Evolutionary conservation across 345 rosid species (phyloP), one percentile per base, ranked within the genome.

Genomic region (Populus alba): DNA sequence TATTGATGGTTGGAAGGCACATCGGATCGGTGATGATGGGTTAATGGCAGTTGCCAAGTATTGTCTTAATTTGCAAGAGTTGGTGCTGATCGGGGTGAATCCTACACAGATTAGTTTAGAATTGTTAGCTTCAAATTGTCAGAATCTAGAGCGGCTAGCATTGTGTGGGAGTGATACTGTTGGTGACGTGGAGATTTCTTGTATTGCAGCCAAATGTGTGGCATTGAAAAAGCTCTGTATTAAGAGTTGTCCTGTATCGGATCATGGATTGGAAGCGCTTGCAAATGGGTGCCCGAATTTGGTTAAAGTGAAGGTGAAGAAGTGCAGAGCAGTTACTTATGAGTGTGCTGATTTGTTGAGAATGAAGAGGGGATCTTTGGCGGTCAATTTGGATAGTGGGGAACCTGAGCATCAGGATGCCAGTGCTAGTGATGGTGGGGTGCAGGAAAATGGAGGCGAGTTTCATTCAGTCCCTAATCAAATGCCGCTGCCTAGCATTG

Each of bases 231-330:
- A 93, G 87, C 91, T 90, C 38, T 93, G 97, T 38, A 86, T 92
- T 69, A 90, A 93, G 86, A 89, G 85, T 39, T 90, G 92, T 63
- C 94, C 93, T 0, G 81, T 89, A 22, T 88, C 94, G 1, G 86
- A 90, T 77, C 83, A 71, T 7, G 97, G 93, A n/a, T 82, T 93
- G 88, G 90, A 91, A 82, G 93, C 94, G 0, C 82, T 93, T 20
- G 96, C 85, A 7, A 73, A 47, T 27, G 94, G 97, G 72, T 93
- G 94, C 83, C 98, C 94, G 0, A 93, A 92, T 79, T 82, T 91
- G 87, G 87, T 93, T 12, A 92, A 93, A 80, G 90, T 92, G 75
- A 93, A 92, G 86, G 90, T 93, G 81, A 93, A 89, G 89, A 93
- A 92, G 75, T 93, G 98, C 74, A 82, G 90, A 85, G 89, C 87